Conservation (phyloP, 441 rosid species). For the Melastoma candidum region DNA sequence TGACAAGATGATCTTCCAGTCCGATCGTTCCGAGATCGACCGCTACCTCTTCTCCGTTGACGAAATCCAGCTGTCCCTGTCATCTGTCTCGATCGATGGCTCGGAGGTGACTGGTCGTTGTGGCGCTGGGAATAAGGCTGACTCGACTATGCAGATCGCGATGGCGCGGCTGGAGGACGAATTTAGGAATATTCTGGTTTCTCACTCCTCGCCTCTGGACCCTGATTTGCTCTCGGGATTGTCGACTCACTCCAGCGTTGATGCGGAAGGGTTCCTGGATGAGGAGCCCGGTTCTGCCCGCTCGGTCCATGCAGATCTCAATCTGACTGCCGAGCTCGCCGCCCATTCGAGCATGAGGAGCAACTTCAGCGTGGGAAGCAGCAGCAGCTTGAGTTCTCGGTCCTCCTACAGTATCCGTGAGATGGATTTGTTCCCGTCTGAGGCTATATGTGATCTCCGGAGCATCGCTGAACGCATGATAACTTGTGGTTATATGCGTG, state of each 20-base stretch:
- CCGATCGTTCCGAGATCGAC: slow-evolving; percentile 65
- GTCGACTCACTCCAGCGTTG: slow-evolving; percentile 14
- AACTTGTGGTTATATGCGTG: slow-evolving; percentile 37
- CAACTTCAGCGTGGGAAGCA: slow-evolving; percentile 11
- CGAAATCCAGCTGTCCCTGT: slow-evolving; percentile 56
- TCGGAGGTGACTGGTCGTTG: not conserved
- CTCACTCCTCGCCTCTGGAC: slow-evolving; percentile 37
- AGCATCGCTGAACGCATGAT: slow-evolving; percentile 45
- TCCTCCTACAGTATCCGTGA: slow-evolving; percentile 66
- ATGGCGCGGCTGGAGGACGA: slow-evolving; percentile 93
- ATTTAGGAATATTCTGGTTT: slow-evolving; percentile 68
- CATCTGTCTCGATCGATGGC: slow-evolving; percentile 28
- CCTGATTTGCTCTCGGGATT: slow-evolving; percentile 36
- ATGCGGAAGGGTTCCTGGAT: too few species aligned
- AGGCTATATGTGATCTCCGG: slow-evolving; percentile 34
- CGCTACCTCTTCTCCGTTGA: slow-evolving; percentile 71
- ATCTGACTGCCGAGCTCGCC: slow-evolving; percentile 6
- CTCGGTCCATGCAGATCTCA: slow-evolving; percentile 2
- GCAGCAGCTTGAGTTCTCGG: slow-evolving; percentile 40
- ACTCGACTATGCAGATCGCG: slow-evolving; percentile 67
- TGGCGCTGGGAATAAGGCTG: slow-evolving; percentile 25
- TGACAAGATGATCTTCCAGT: slow-evolving; percentile 66
- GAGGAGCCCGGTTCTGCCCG: not conserved
- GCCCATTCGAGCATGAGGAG: slow-evolving; percentile 6
- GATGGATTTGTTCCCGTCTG: slow-evolving; percentile 55